phyloP scores from a whole-genome alignment of 352 stramenopile species.

The Globisporangium nodosum region DNA sequence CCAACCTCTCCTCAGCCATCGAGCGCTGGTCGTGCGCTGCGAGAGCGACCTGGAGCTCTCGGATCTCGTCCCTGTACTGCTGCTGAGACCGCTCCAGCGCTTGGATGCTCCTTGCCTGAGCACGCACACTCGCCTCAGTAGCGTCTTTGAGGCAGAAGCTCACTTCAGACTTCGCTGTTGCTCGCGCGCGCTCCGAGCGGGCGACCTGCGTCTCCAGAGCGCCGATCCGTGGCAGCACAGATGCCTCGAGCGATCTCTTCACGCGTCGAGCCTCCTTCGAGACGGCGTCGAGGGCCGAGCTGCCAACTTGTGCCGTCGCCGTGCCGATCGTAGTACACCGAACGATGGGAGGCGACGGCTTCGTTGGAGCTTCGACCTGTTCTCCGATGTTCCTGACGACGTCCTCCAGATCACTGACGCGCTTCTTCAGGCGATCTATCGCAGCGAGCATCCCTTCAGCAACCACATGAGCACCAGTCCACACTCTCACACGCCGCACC shows the following conservation, averaged over 20 bases:
- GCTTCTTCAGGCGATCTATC: conserved; percentile 1
- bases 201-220: background rate
- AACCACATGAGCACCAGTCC: no score
- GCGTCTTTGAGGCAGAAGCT: background rate
- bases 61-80: conserved; percentile 10
- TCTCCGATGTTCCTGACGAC: background rate
- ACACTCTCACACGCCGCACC: background rate
- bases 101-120: conserved; percentile 1
- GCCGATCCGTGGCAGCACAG: background rate
- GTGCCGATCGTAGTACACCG: background rate
- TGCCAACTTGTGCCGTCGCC: background rate
- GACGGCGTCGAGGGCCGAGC: background rate
- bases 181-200: background rate
- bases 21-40: conserved; percentile 10
- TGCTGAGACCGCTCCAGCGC: conserved; percentile 8
- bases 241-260: background rate
- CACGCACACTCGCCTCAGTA: background rate
- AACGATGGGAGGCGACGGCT: background rate
- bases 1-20: background rate
- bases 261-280: background rate
- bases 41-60: conserved; percentile 9
- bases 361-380: background rate
- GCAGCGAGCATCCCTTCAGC: background rate
- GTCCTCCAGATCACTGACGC: background rate
- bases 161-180: no score